Conservation (phyloP, 495 filamentous ascomycete species). For the Penicillium pancosmium region DNA sequence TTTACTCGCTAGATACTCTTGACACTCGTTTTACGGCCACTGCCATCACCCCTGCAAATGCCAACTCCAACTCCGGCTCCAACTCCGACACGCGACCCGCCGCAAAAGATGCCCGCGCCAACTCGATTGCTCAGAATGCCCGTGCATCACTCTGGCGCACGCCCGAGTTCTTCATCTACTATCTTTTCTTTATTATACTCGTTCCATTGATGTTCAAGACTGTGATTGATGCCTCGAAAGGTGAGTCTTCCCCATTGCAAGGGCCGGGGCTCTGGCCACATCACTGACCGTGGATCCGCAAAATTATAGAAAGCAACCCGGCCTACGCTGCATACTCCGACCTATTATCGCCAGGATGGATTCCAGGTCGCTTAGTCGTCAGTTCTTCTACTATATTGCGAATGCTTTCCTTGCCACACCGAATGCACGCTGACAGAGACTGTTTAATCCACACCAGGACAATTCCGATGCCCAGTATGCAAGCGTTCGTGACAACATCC, state of each 20-base stretch:
- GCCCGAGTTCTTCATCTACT: slow-evolving; percentile 84
- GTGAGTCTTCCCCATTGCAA: slow-evolving; percentile 45
- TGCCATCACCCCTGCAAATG: slow-evolving; percentile 64
- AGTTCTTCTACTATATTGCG: slow-evolving; percentile 27
- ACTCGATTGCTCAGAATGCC: slow-evolving; percentile 46
- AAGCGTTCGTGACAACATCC: slow-evolving; percentile 85
- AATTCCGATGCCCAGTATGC: slow-evolving; percentile 87
- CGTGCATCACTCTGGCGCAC: slow-evolving; percentile 77
- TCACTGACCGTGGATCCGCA: slow-evolving; percentile 47
- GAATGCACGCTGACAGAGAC: slow-evolving; percentile 11
- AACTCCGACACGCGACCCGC: slow-evolving; percentile 42
- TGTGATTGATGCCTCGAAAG: slow-evolving; percentile 81
- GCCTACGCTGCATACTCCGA: slow-evolving; percentile 74
- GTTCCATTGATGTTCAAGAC: slow-evolving; percentile 92
- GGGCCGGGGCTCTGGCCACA: slow-evolving; percentile 1
- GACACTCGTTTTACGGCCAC: slow-evolving; percentile 87
- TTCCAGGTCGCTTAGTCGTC: slow-evolving; percentile 90
- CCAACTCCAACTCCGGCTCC: slow-evolving; percentile 46
- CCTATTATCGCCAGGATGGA: slow-evolving; percentile 82
- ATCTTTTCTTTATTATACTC: slow-evolving; percentile 63
- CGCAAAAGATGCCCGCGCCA: slow-evolving; percentile 49
- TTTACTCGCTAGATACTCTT: slow-evolving; percentile 88
- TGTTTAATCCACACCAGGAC: slow-evolving; percentile 56
- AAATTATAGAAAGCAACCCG: slow-evolving; percentile 80
- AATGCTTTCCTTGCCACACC: background rate